Evolutionary conservation across 148 eudicot species (phyloP).

Genomic region (Rhododendron molle): DNA sequence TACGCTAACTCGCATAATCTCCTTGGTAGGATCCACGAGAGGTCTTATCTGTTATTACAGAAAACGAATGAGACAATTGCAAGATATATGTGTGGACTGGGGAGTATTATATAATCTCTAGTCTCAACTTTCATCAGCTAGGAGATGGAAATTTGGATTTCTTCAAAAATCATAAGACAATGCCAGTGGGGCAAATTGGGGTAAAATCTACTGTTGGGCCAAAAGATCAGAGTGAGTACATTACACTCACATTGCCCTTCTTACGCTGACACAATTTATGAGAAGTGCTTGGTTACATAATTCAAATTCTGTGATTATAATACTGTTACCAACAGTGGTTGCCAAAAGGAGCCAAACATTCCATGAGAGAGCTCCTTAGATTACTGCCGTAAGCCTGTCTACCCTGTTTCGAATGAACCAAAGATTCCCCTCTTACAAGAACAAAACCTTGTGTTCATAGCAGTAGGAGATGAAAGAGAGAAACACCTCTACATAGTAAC

Average conservation of each 20-base stretch:
- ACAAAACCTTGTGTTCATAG: neutral
- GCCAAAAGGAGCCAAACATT: neutral
- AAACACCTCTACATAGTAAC: slow-evolving; percentile 56
- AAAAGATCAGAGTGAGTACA: neutral
- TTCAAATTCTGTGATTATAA: neutral
- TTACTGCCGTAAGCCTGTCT: neutral
- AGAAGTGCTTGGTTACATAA: neutral
- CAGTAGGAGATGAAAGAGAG: slow-evolving; percentile 1
- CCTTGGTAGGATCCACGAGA: slow-evolving; percentile 60
- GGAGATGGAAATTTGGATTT: neutral
- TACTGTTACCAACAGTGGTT: neutral
- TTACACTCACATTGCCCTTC: neutral
- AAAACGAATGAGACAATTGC: slow-evolving; percentile 1
- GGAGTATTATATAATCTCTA: neutral
- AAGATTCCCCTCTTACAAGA: neutral
- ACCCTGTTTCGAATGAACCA: neutral
- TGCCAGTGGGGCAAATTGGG: neutral
- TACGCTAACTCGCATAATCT: slow-evolving; percentile 42
- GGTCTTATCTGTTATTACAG: slow-evolving; percentile 49
- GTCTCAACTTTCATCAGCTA: neutral
- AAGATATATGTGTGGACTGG: neutral
- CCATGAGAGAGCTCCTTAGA: neutral
- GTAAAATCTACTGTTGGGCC: neutral
- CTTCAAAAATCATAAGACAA: neutral
- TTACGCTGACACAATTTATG: neutral